Conservation (phyloP, 768 basidiomycete genomes). For the Lentinus tigrinus region DNA sequence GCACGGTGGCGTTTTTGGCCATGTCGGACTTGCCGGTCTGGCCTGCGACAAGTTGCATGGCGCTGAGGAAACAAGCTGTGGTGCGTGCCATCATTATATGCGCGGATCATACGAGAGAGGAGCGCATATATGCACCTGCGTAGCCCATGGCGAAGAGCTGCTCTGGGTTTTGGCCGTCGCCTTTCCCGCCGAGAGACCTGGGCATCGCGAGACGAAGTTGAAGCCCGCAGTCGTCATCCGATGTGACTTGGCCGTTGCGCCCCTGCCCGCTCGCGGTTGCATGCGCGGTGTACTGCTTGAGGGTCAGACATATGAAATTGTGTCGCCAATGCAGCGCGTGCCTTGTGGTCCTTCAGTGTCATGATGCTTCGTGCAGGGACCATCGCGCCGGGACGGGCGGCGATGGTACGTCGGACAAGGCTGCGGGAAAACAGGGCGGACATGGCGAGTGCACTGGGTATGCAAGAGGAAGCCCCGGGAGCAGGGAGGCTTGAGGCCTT, state of each 20-base stretch:
- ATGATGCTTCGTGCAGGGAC: constrained; percentile 26
- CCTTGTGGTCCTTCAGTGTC: constrained; percentile 49
- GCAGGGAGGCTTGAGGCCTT: too few species aligned
- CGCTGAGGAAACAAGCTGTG: constrained; percentile 71
- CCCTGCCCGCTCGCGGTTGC: constrained; percentile 66
- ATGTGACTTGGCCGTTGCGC: constrained; percentile 51
- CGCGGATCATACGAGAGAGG: not conserved
- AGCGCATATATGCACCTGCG: constrained; percentile 24
- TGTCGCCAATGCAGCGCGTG: constrained; percentile 14
- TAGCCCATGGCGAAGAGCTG: constrained; percentile 39
- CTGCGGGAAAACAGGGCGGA: not conserved
- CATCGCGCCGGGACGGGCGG: not conserved
- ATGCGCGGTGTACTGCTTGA: constrained; percentile 62
- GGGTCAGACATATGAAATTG: not conserved
- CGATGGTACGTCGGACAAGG: not conserved
- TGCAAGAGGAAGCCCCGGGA: too few species aligned
- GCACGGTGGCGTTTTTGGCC: constrained; percentile 59
- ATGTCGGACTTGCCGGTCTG: constrained; percentile 53
- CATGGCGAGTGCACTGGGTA: too few species aligned
- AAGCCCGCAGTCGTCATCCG: constrained; percentile 32
- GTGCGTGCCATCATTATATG: not conserved
- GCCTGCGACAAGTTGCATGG: constrained; percentile 59
- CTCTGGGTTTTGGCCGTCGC: constrained; percentile 40
- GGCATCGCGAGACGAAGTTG: constrained; percentile 35
- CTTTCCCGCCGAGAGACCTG: constrained; percentile 35